phyloP scores from a whole-genome alignment of 129 eudicot species.

The Flaveria bidentis region DNA sequence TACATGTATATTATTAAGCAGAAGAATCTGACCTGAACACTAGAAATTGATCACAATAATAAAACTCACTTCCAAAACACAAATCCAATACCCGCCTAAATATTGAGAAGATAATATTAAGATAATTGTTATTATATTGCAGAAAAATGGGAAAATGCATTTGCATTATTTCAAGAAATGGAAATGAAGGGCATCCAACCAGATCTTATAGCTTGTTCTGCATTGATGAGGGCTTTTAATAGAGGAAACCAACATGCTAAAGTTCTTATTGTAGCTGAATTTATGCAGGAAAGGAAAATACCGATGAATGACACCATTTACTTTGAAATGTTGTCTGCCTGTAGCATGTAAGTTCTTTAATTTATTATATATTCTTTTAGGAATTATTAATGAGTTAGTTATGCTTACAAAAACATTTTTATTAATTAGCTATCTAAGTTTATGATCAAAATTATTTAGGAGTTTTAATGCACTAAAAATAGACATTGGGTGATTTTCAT shows the following conservation, averaged over 20 bases:
- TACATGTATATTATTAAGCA: background rate
- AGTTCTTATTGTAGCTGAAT: constrained; percentile 67
- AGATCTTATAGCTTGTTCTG: constrained; percentile 87
- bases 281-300: constrained; percentile 69
- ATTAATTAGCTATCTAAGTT: background rate
- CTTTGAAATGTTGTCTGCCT: constrained; percentile 81
- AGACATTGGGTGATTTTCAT: background rate
- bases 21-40: background rate
- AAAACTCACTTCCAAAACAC: background rate
- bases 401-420: background rate
- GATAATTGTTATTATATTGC: constrained; percentile 29
- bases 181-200: constrained; percentile 65
- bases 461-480: background rate
- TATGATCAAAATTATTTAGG: background rate
- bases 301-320: constrained; percentile 68
- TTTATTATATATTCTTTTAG: background rate
- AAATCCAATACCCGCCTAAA: background rate
- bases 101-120: constrained; percentile 10
- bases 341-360: constrained; percentile 73
- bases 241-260: constrained; percentile 71
- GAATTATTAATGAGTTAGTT: background rate
- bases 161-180: constrained; percentile 79
- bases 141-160: constrained; percentile 82
- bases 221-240: constrained; percentile 87
- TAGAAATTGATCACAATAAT: background rate